Evolutionary conservation across 1,139 yeast species (phyloP).

Genomic region (Kluyveromyces marxianus): DNA sequence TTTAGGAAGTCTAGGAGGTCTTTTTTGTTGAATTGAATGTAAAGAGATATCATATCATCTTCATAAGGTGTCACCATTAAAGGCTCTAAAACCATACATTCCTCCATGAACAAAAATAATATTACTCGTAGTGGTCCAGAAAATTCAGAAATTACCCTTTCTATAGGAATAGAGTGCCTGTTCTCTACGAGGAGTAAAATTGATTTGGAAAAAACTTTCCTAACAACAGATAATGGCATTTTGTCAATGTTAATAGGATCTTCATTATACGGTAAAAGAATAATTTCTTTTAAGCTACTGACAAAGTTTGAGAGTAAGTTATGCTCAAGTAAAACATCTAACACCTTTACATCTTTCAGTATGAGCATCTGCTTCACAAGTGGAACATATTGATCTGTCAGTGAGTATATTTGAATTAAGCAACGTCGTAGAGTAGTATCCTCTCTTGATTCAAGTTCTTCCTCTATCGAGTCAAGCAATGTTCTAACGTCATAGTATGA

Average conservation of each 20-base stretch:
- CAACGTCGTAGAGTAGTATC: neutral
- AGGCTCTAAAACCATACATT: constrained; percentile 47
- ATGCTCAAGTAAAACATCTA: constrained; percentile 50
- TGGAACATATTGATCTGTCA: constrained; percentile 48
- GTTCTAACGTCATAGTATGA: constrained; percentile 43
- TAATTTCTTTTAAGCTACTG: constrained; percentile 44
- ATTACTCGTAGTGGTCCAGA: constrained; percentile 43
- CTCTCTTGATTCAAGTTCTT: constrained; percentile 23
- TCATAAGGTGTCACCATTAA: constrained; percentile 50
- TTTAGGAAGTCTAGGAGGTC: constrained; percentile 51
- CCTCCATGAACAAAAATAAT: constrained; percentile 53
- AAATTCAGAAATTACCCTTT: constrained; percentile 42
- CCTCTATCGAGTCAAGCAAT: constrained; percentile 45
- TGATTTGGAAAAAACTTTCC: constrained; percentile 37
- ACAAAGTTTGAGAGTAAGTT: constrained; percentile 53
- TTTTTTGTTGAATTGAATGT: constrained; percentile 47
- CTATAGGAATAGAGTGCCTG: constrained; percentile 57
- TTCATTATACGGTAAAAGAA: constrained; percentile 39
- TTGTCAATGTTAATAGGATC: constrained; percentile 19
- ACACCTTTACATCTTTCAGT: constrained; percentile 46
- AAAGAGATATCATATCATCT: constrained; percentile 56
- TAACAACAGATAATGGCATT: constrained; percentile 40
- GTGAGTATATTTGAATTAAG: constrained; percentile 52
- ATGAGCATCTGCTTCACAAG: constrained; percentile 59
- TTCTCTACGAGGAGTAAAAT: constrained; percentile 54